These are phyloP conservation scores for Trametes cingulata DNA, from an alignment of 768 basidiomycete genomes.

Conservation along the genomic window DNA sequence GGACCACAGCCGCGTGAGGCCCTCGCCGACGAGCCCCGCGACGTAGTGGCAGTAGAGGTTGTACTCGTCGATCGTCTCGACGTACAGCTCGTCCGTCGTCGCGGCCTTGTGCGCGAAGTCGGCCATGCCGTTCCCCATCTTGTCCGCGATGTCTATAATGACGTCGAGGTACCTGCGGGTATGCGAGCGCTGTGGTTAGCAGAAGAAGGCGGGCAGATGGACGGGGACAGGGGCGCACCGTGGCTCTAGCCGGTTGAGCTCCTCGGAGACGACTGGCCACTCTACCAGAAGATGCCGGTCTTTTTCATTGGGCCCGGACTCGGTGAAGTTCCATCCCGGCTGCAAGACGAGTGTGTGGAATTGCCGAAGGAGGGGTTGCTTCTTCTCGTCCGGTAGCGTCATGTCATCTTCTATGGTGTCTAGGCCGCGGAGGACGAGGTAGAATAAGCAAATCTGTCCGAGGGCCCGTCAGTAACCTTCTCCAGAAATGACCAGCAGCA, in stretches of 20 bases:
- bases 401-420: conserved; percentile 99
- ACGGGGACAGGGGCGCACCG: conserved; percentile 45
- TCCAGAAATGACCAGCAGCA: no score
- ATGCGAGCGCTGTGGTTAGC: conserved; percentile 17
- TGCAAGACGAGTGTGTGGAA: conserved; percentile 80
- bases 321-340: conserved; percentile 86
- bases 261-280: conserved; percentile 78
- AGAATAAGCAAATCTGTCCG: conserved; percentile 86
- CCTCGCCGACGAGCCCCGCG: conserved; percentile 96
- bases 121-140: conserved; percentile 96
- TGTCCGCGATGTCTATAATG: conserved; percentile 79
- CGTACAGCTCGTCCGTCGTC: conserved; percentile 64
- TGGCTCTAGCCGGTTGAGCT: conserved; percentile 68
- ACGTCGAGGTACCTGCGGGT: conserved; percentile 63
- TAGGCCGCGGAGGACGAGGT: conserved; percentile 89
- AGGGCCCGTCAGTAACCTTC: background rate
- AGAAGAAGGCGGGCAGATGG: background rate
- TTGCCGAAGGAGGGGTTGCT: conserved; percentile 80
- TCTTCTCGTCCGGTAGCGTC: conserved; percentile 84
- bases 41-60: conserved; percentile 99
- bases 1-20: conserved; percentile 84
- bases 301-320: conserved; percentile 82
- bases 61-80: conserved; percentile 81
- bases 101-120: conserved; percentile 88
- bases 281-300: conserved; percentile 84